These are phyloP conservation scores for Teratosphaeria gauchensis DNA, from an alignment of 2,329 filamentous ascomycete genomes.

Conservation along the genomic window DNA sequence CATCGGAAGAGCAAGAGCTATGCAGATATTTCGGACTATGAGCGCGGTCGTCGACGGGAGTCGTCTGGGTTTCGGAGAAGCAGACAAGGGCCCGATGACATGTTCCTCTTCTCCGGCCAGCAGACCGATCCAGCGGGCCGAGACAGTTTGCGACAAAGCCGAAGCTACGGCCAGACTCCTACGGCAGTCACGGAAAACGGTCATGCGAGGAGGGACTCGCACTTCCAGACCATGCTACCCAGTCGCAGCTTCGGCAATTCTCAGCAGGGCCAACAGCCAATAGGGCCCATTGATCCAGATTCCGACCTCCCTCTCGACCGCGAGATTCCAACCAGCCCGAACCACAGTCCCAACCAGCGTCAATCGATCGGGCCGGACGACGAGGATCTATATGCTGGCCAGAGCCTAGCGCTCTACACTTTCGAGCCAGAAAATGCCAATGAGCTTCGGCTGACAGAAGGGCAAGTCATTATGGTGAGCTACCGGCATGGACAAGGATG, in stretches of 20 bases:
- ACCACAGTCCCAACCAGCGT: slow-evolving; percentile 16
- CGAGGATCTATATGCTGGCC: slow-evolving; percentile 96
- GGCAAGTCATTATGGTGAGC: slow-evolving; percentile 91
- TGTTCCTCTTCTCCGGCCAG: slow-evolving; percentile 9
- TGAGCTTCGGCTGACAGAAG: slow-evolving; percentile 82
- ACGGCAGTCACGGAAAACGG: slow-evolving; percentile 10
- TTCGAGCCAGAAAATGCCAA: slow-evolving; percentile 95
- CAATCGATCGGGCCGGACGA: slow-evolving; percentile 47
- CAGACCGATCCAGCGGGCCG: slow-evolving; percentile 22
- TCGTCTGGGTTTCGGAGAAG: slow-evolving; percentile 48
- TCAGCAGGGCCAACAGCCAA: slow-evolving; percentile 1
- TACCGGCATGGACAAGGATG: slow-evolving; percentile 95
- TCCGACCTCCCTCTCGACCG: slow-evolving; percentile 22
- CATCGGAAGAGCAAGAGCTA: slow-evolving; percentile 50
- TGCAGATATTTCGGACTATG: slow-evolving; percentile 86
- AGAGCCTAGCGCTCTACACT: slow-evolving; percentile 89
- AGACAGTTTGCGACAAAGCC: slow-evolving; percentile 20
- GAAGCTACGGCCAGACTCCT: slow-evolving; percentile 11
- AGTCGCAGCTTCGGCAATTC: slow-evolving; percentile 16
- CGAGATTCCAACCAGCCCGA: slow-evolving; percentile 8
- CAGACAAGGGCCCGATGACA: slow-evolving; percentile 23
- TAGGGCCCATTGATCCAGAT: slow-evolving; percentile 5
- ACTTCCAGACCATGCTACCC: slow-evolving; percentile 37
- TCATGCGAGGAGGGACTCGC: slow-evolving; percentile 38
- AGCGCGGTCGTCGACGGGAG: slow-evolving; percentile 23